Evolutionary conservation across 768 basidiomycete species (phyloP).

Genomic region (Mycena indigotica): DNA sequence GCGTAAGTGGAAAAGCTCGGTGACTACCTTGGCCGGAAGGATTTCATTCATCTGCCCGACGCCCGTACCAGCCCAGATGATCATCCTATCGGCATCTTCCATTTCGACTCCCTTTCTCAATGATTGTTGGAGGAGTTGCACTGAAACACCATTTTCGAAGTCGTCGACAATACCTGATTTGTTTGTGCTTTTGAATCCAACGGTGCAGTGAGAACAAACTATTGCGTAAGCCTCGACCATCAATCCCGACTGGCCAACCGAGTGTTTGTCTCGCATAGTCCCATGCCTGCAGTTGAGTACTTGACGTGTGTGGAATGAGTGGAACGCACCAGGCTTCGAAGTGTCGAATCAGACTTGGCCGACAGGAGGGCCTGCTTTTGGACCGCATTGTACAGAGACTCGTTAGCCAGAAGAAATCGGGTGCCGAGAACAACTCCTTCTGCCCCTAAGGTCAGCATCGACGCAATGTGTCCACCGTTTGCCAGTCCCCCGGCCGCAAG

Average conservation of each 20-base stretch:
- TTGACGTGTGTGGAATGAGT: background rate
- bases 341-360: constrained; percentile 48
- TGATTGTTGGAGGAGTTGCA: constrained; percentile 44
- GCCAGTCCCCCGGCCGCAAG: constrained; percentile 77
- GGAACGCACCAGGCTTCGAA: constrained; percentile 47
- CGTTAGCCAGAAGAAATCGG: constrained; percentile 69
- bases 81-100: constrained; percentile 51
- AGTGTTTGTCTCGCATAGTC: constrained; percentile 58
- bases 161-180: constrained; percentile 57
- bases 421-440: constrained; percentile 74
- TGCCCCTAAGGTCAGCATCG: constrained; percentile 66
- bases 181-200: constrained; percentile 31
- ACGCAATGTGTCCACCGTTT: constrained; percentile 64
- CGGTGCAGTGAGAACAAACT: constrained; percentile 33
- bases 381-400: constrained; percentile 57
- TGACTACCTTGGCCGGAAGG: constrained; percentile 45
- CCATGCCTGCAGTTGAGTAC: constrained; percentile 41
- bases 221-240: constrained; percentile 64
- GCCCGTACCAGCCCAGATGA: constrained; percentile 72
- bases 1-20: too few relatives aligned
- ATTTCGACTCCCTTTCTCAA: constrained; percentile 48
- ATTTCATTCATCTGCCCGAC: constrained; percentile 55
- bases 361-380: constrained; percentile 56
- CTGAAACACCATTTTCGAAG: constrained; percentile 48
- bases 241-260: constrained; percentile 62